Evolutionary conservation across 2,329 filamentous ascomycete genomes (phyloP).

Genomic region (Teratosphaeria zuluensis): DNA sequence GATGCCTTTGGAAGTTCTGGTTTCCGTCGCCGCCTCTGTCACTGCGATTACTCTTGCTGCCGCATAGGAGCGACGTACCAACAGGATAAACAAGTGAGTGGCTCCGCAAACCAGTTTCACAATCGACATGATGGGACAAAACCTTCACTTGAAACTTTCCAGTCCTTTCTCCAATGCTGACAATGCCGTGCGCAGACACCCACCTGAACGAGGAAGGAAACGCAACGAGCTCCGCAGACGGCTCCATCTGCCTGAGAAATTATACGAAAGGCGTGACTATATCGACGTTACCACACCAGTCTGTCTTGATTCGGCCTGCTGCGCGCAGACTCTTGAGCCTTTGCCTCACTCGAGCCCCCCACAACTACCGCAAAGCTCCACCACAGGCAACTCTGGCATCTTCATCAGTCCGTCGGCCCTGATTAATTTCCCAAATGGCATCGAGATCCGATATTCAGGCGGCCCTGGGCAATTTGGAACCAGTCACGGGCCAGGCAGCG

Average conservation of each 20-base stretch:
- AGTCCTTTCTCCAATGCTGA: not conserved
- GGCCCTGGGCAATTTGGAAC: not conserved
- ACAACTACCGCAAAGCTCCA: not conserved
- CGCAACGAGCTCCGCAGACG: not conserved
- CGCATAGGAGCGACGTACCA: not conserved
- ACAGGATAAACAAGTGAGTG: not conserved
- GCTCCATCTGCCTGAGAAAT: not conserved
- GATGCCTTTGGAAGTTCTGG: not conserved
- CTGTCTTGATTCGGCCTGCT: not conserved
- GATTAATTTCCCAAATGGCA: not conserved
- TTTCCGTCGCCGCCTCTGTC: not conserved
- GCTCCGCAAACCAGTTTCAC: too few species aligned
- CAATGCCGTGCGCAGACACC: not conserved
- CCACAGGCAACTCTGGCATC: not conserved
- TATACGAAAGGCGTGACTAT: not conserved
- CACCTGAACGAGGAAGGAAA: not conserved
- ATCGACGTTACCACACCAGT: not conserved
- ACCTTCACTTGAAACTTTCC: not conserved
- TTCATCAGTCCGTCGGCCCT: not conserved
- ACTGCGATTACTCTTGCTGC: not conserved
- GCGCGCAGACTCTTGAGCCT: not conserved
- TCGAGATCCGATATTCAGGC: slow-evolving; percentile 1
- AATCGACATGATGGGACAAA: not conserved
- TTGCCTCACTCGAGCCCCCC: not conserved
- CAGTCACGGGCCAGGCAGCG: not conserved